Base-by-base conservation (phyloP, 1,284 basidiomycete genomes). In the Ustanciosporium gigantosporum region DNA sequence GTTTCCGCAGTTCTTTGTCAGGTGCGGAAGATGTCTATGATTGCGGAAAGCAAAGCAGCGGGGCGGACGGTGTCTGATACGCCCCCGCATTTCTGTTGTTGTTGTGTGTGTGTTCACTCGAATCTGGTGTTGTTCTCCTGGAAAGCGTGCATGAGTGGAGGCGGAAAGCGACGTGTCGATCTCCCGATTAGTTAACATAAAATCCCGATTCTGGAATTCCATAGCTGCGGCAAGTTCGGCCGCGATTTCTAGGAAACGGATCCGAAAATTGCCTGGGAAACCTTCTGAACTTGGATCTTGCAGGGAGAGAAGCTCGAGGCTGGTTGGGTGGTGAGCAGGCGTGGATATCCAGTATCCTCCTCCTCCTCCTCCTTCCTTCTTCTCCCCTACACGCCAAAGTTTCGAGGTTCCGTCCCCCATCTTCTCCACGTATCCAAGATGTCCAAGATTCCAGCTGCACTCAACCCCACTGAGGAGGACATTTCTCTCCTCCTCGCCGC, bases 381-480 rank as follows among this genome's bases (percentile, higher is more conserved):
- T 43, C 16, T 23, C 31, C 47, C 48, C 60, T 36, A 60, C 62
- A 57, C 56, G 47, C 56, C 37, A 55, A 36, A 62, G 52, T 62
- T 62, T 56, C 59, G 59, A 62, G 59, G 59, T 62, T 62, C 32
- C 45, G 43, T 46, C 55, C 34, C 51, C 38, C 56, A 17, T 31
- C 31, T 29, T 41, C 35, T 29, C 35, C 41, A 17, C 29, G 40
- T 38, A 17, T 25, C 38, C 31, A 70, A 48, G 51, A 62, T 62
- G 52, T 68, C 65, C 48, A 95, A 95, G 86, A 85, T 95, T 74
- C 94, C 94, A 74, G 88, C 91, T 75, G 85, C 88, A 76, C 86
- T 98, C 79, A 87, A 87, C 80, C 89, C 91, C 56, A 94, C 92
- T 64, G 91, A 96, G 81, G 93, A 96, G 82, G 94, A 97, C 82